phyloP scores from a whole-genome alignment of 2,329 filamentous ascomycete species.

The Akanthomyces uredinophilus region DNA sequence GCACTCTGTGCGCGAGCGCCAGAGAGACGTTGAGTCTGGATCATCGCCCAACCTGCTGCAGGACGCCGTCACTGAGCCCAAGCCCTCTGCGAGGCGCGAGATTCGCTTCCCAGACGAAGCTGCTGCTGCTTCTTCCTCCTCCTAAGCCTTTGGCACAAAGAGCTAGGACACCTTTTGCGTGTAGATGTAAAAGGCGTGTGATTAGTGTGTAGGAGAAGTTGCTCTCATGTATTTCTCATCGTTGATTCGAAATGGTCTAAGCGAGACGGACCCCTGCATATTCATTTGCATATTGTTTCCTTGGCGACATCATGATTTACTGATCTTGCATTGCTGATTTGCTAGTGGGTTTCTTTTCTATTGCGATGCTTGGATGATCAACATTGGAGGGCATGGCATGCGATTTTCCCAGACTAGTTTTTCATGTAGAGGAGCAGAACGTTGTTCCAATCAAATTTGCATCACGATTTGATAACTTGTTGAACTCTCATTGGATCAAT shows the following conservation, averaged over 20 bases:
- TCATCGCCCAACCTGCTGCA: neutral
- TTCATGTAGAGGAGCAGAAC: no score
- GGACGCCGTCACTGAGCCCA: neutral
- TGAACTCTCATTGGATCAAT: no score
- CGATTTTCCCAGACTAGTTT: no score
- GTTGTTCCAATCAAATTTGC: no score
- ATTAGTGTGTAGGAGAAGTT: neutral
- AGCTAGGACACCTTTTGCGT: neutral
- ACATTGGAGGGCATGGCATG: no score
- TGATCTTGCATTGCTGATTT: neutral
- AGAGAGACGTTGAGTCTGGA: neutral
- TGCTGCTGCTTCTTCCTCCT: neutral
- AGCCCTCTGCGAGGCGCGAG: neutral
- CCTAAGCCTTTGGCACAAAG: neutral
- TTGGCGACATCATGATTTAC: neutral
- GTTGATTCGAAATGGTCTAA: neutral
- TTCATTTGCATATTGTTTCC: neutral
- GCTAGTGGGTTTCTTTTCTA: neutral
- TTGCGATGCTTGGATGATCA: neutral
- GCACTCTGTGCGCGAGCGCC: neutral
- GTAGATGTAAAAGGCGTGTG: neutral
- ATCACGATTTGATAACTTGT: no score
- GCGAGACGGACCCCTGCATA: neutral
- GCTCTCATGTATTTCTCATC: neutral
- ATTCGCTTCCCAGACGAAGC: conserved; percentile 15